Evolutionary conservation across 2,329 filamentous ascomycete genomes (phyloP), one percentile per base, ranked within the genome.

Genomic region (Setomelanomma holmii): DNA sequence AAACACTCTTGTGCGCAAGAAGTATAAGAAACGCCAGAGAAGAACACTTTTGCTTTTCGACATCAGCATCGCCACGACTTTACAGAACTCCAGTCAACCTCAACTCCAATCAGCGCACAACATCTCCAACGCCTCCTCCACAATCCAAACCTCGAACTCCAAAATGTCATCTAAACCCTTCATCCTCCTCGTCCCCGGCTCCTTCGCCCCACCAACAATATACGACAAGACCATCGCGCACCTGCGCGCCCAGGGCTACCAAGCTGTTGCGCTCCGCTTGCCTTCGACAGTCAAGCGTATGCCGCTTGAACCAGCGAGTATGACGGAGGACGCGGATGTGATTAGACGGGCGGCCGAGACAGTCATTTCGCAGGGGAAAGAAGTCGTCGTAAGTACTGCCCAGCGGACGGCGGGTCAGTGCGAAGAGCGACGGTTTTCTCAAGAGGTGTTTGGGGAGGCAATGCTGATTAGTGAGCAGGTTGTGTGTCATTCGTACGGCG

Each of bases 241-340:
- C 7, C 39, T 66, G 14, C 51, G 51, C 10, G 20, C 23, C 1
- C 38, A 48, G 12, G 55, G 53, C n/a, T 63, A 53, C 43, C 52
- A 53, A 8, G 49, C 58, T 1, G 30, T 60, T 21, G 57, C 54
- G 3, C 16, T 64, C 16, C 40, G 46, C 17, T 46, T 64, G 5
- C 65, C 53, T 2, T 57, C 58, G 4, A 56, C 60, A 17, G 34
- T 55, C 16, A 57, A 60, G 50, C 49, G 56, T 3, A 19, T 45
- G 36, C 57, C 53, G 1, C 55, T 49, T 4, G 35, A 45, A 7
- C 60, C 61, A 0, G 60, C 65, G 0, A 63, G 54, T 10, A 58
- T 66, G 53, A 20, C 45, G 1, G 66, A 67, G 34, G 73, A 76
- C 45, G 72, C 68, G 0, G 51, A 53, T 24, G 54, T 61, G 10